Percentiles rank a stretch among this genome's conserved stretches.
Conservation (phyloP, 192 early-diverging fungal species). For the Linnemannia exigua region DNA sequence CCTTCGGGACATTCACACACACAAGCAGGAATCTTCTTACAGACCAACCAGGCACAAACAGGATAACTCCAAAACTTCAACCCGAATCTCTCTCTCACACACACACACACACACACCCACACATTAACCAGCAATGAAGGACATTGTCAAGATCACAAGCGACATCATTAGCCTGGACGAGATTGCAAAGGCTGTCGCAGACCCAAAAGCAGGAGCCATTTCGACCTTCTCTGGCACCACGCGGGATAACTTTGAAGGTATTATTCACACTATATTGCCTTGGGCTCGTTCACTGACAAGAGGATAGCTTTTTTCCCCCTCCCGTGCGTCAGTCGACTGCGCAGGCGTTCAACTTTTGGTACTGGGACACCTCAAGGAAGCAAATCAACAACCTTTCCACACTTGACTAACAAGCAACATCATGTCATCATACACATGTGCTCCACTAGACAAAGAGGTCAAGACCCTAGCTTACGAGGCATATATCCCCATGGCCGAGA, state of each 20-base stretch:
- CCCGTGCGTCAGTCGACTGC: no score
- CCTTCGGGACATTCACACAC: not conserved
- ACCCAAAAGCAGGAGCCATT: constrained; percentile 86
- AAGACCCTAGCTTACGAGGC: constrained; percentile 86
- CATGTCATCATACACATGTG: no score
- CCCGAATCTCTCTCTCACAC: not conserved
- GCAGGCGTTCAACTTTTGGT: no score
- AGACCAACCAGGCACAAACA: not conserved
- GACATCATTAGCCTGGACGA: constrained; percentile 72
- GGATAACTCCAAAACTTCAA: not conserved
- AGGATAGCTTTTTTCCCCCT: no score
- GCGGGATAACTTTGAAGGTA: constrained; percentile 85
- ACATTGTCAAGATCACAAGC: constrained; percentile 67
- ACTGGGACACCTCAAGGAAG: no score
- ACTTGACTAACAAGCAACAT: not conserved
- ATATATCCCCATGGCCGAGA: constrained; percentile 89
- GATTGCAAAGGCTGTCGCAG: constrained; percentile 74
- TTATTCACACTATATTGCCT: no score
- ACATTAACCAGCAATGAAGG: constrained; percentile 24
- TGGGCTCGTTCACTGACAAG: no score
- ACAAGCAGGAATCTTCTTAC: not conserved
- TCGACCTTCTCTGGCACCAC: constrained; percentile 93
- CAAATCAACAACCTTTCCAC: not conserved
- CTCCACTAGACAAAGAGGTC: constrained; percentile 72
- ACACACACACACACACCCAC: not conserved